phyloP scores from a whole-genome alignment of 2,329 filamentous ascomycete genomes.

The Verruconis gallopava region DNA sequence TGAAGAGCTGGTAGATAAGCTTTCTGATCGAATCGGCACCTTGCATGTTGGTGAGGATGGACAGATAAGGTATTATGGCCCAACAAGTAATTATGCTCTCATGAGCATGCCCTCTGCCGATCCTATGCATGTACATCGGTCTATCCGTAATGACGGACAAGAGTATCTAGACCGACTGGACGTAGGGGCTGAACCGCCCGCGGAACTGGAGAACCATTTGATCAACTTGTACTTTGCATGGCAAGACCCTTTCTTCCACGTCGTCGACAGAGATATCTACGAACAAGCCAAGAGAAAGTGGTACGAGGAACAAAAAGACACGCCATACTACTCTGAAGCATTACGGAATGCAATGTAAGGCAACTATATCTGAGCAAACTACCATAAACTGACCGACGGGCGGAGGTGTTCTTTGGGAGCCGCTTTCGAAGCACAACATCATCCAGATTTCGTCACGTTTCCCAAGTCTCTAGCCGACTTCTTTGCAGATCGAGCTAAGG shows the following conservation, averaged over 20 bases:
- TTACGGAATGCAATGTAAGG: too few species aligned
- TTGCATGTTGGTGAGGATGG: not conserved
- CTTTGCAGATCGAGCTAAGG: slow-evolving; percentile 15
- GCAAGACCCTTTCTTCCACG: slow-evolving; percentile 34
- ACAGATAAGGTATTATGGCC: not conserved
- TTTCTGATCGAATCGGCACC: not conserved
- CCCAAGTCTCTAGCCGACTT: slow-evolving; percentile 14
- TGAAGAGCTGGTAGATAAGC: not conserved
- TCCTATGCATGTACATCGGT: not conserved
- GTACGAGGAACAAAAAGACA: too few species aligned
- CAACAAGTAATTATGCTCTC: not conserved
- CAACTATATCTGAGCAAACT: too few species aligned
- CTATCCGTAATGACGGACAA: not conserved
- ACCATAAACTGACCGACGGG: too few species aligned
- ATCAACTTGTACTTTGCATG: slow-evolving; percentile 35
- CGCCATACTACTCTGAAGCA: too few species aligned
- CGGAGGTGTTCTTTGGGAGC: too few species aligned
- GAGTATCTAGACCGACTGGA: not conserved
- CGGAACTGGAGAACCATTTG: slow-evolving; percentile 31
- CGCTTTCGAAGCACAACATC: not conserved
- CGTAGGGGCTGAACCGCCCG: slow-evolving; percentile 23
- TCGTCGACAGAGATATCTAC: slow-evolving; percentile 29
- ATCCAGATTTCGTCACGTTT: not conserved
- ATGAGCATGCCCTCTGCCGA: not conserved
- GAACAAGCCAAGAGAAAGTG: too few species aligned